These are phyloP conservation scores for Starmerella ratchasimensis DNA, from an alignment of 805 yeast species.

Conservation along the genomic window DNA sequence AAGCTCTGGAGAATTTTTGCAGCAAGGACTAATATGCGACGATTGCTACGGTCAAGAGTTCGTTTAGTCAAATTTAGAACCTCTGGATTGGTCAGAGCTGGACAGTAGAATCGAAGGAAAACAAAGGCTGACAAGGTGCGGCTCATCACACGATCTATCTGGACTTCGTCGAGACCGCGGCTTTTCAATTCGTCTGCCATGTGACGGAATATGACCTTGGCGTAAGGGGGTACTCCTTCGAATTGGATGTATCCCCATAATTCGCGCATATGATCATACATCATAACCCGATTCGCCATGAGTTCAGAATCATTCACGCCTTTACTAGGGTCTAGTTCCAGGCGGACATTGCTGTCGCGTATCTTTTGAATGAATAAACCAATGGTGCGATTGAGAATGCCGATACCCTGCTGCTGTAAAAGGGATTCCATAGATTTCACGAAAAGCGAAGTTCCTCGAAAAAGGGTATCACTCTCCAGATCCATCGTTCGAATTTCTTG, in stretches of 20 bases:
- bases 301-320: slow-evolving; percentile 30
- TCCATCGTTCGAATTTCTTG: slow-evolving; percentile 37
- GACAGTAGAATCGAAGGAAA: slow-evolving; percentile 75
- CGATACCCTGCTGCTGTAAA: slow-evolving; percentile 64
- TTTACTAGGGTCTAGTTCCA: slow-evolving; percentile 73
- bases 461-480: slow-evolving; percentile 41
- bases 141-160: slow-evolving; percentile 29
- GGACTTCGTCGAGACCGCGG: slow-evolving; percentile 2
- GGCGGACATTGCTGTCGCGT: slow-evolving; percentile 35
- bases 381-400: slow-evolving; percentile 57
- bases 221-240: slow-evolving; percentile 19
- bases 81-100: slow-evolving; percentile 83
- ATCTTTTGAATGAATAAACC: slow-evolving; percentile 53
- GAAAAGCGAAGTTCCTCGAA: slow-evolving; percentile 74
- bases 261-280: slow-evolving; percentile 31
- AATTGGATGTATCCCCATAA: slow-evolving; percentile 18
- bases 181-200: slow-evolving; percentile 9
- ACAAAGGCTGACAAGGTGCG: slow-evolving; percentile 74
- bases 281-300: slow-evolving; percentile 34
- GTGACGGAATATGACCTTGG: slow-evolving; percentile 17
- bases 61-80: slow-evolving; percentile 56
- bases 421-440: slow-evolving; percentile 71
- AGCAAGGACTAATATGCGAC: slow-evolving; percentile 65
- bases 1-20: slow-evolving; percentile 65
- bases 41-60: slow-evolving; percentile 58